phyloP scores from a whole-genome alignment of 108 stramenopile genomes.

The Cyclotella cryptica region DNA sequence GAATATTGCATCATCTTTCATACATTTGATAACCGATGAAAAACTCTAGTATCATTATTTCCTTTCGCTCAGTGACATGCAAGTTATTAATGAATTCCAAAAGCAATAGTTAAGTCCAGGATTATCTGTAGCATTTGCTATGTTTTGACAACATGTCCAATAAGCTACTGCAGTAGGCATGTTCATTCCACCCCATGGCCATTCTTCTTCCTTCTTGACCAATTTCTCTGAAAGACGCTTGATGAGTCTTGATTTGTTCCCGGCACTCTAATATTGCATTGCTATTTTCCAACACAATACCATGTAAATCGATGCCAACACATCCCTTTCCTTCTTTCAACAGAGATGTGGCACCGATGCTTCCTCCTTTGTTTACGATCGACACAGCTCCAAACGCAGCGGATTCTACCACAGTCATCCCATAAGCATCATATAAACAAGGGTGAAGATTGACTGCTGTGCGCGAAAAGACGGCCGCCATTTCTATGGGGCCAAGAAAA shows the following conservation, averaged over 20 bases:
- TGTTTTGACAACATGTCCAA: constrained; percentile 9
- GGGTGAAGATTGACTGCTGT: constrained; percentile 65
- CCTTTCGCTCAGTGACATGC: too few species aligned
- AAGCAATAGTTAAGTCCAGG: too few species aligned
- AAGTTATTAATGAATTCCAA: too few species aligned
- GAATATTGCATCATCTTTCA: too few species aligned
- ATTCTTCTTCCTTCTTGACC: constrained; percentile 27
- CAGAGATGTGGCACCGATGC: constrained; percentile 42
- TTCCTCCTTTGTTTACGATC: constrained; percentile 39
- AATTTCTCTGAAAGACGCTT: constrained; percentile 5
- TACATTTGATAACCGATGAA: too few species aligned
- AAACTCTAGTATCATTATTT: too few species aligned
- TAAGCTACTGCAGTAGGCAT: constrained; percentile 14
- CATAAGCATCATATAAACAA: constrained; percentile 65
- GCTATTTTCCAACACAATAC: constrained; percentile 6
- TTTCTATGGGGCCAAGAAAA: constrained; percentile 47
- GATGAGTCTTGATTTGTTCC: neutral
- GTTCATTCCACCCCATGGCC: constrained; percentile 55
- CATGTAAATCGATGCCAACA: constrained; percentile 29
- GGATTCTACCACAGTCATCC: constrained; percentile 71
- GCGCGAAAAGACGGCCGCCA: constrained; percentile 48
- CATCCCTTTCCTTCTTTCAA: constrained; percentile 37
- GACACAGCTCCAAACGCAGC: constrained; percentile 62
- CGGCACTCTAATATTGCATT: too few species aligned
- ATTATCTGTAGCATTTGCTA: too few species aligned